phyloP scores from a whole-genome alignment of 768 basidiomycete species.

The Suillus bovinus region DNA sequence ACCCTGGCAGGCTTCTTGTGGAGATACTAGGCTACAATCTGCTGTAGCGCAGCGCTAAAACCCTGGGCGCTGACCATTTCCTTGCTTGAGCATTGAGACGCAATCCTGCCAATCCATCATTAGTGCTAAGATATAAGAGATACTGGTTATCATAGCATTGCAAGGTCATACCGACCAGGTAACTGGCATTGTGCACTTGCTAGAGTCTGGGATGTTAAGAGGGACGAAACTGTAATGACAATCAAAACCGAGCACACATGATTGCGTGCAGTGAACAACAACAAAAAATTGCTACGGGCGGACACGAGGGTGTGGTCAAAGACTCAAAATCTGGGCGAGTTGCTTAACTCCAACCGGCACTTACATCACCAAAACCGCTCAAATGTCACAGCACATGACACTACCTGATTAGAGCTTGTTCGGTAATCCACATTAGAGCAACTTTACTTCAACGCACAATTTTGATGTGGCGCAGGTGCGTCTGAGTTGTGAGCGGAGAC shows the following conservation, averaged over 20 bases:
- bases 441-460: too few relatives aligned
- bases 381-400: too few relatives aligned
- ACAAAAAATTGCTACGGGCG: not conserved
- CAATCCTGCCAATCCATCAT: not conserved
- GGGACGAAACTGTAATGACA: not conserved
- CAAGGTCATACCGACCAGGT: not conserved
- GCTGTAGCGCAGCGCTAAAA: too few relatives aligned
- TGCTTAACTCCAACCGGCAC: not conserved
- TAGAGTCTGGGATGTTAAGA: not conserved
- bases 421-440: too few relatives aligned
- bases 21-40: not conserved
- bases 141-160: not conserved
- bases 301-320: not conserved
- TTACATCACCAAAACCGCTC: too few relatives aligned
- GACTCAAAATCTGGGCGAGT: not conserved
- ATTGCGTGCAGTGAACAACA: too few relatives aligned
- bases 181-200: not conserved
- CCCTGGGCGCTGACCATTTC: not conserved
- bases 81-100: not conserved
- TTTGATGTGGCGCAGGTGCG: too few relatives aligned
- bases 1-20: not conserved
- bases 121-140: not conserved
- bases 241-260: not conserved
- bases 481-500: too few relatives aligned
- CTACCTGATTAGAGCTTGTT: too few relatives aligned